Percentiles rank a stretch among this genome's conserved stretches.
Evolutionary conservation across 2,329 filamentous ascomycete genomes (phyloP).

Genomic region (Pseudocercospora cruenta): DNA sequence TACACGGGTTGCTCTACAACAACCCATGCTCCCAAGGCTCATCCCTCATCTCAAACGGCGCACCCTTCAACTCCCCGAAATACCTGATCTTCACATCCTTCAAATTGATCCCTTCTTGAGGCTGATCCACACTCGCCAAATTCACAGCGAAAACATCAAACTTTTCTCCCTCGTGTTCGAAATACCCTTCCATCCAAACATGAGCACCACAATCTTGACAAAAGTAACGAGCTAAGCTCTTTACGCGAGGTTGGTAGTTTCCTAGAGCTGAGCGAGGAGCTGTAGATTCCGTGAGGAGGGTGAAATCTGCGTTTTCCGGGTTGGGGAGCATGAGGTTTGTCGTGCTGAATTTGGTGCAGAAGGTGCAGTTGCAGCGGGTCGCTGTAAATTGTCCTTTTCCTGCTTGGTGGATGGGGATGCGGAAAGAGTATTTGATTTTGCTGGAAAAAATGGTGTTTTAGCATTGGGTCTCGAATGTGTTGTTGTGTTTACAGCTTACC

Average conservation of each 20-base stretch:
- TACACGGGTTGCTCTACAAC: too few species aligned
- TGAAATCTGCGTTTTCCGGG: constrained; percentile 1
- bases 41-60: constrained; percentile 6
- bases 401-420: background rate
- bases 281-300: constrained; percentile 7
- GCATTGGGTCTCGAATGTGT: too few species aligned
- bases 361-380: constrained; percentile 20
- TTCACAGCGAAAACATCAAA: constrained; percentile 20
- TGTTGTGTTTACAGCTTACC: background rate
- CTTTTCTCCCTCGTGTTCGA: constrained; percentile 11
- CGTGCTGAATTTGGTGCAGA: constrained; percentile 11
- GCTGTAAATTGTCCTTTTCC: constrained; percentile 3
- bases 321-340: constrained; percentile 1
- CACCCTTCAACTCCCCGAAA: constrained; percentile 17
- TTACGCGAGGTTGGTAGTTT: constrained; percentile 11
- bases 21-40: constrained; percentile 11
- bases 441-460: background rate
- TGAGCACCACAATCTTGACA: constrained; percentile 16
- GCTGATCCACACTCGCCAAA: constrained; percentile 25
- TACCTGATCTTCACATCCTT: constrained; percentile 22
- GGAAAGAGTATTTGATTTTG: constrained; percentile 14
- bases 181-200: constrained; percentile 18
- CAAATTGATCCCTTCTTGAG: constrained; percentile 23
- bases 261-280: constrained; percentile 3
- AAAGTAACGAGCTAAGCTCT: constrained; percentile 9